Base-by-base conservation (phyloP, 805 yeast species). In the Saturnispora gosingensis region DNA sequence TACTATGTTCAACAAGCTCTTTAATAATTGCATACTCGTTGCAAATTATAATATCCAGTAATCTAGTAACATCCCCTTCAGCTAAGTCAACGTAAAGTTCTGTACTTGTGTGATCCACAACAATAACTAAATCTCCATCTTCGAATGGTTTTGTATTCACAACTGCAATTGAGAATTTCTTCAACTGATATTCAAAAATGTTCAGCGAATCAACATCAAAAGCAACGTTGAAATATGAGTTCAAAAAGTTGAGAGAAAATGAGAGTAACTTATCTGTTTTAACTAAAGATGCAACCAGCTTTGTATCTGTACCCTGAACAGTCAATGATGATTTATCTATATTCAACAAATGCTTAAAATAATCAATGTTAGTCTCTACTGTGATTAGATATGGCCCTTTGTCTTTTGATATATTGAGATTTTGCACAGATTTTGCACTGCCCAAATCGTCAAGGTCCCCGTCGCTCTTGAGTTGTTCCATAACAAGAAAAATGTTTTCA, bases 21-120 rank as follows among this genome's bases (percentile, higher is more conserved):
- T 54, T 52, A 8, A 66, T 48, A 9, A 58, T 49, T 11, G 54
- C 56, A 38, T 58, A 53, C 30, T 68, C 72, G 30, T 60, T 43
- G 13, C 58, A 51, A 7, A 53, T 27, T 16, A 67, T 38, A 2
- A 56, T 36, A 16, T 61, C 60, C 11, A 67, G 32, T 1, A 61
- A 58, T 11, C 45, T 24, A 3, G 56, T 38, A 13, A 64, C 56
- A n/a, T 53, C 45, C 0, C 59, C 56, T 0, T 67, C 54, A 3
- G 64, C 67, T 5, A 56, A 54, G 4, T 54, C 57, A 8, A 60
- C 53, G 6, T 51, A 46, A 1, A 68, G 34, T 4, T 25, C 45
- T 6, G 58, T 38, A 16, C 40, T 32, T 2, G 58, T 54, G 10
- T 59, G 56, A 0, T 58, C 48, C 4, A 58, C 40, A 22, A 56